A percentile compares a stretch with the other conserved stretches of the same genome.
Conservation (phyloP, 2,329 filamentous ascomycete species). For the Talaromyces marneffei region DNA sequence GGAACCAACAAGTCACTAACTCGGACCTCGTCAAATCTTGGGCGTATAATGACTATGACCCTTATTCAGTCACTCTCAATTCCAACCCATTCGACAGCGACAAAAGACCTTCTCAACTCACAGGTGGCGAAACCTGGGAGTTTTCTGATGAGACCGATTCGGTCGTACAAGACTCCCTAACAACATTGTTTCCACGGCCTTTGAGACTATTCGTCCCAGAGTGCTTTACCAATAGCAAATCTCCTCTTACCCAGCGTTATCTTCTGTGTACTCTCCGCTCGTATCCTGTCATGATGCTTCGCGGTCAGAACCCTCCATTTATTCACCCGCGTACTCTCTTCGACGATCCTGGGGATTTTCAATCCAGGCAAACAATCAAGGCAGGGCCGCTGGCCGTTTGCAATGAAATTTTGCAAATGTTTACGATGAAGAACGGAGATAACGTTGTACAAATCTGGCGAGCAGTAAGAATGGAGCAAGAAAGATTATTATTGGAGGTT, state of each 20-base stretch:
- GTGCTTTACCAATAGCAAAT: background rate
- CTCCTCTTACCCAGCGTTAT: background rate
- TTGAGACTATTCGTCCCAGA: background rate
- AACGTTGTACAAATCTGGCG: conserved; percentile 6
- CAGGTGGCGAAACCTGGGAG: background rate
- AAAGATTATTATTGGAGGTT: conserved; percentile 2
- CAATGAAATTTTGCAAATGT: conserved; percentile 5
- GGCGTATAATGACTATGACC: background rate
- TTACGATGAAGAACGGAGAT: conserved; percentile 1
- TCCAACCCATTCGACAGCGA: background rate
- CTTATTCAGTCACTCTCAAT: background rate
- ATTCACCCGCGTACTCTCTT: background rate
- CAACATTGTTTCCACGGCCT: background rate
- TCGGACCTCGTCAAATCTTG: background rate
- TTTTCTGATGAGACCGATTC: background rate
- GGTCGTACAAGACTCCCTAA: background rate
- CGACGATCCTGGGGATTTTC: background rate
- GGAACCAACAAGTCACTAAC: background rate
- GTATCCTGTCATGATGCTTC: conserved; percentile 9
- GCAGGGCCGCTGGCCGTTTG: conserved; percentile 9
- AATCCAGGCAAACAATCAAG: background rate
- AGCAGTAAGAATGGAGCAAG: conserved; percentile 7
- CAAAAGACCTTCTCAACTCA: background rate
- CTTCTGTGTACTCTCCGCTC: conserved; percentile 4
- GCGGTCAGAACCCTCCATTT: conserved; percentile 6